Evolutionary conservation across 805 yeast species (phyloP), one percentile per base, ranked within the genome.

Genomic region (Zygoascus tannicola): DNA sequence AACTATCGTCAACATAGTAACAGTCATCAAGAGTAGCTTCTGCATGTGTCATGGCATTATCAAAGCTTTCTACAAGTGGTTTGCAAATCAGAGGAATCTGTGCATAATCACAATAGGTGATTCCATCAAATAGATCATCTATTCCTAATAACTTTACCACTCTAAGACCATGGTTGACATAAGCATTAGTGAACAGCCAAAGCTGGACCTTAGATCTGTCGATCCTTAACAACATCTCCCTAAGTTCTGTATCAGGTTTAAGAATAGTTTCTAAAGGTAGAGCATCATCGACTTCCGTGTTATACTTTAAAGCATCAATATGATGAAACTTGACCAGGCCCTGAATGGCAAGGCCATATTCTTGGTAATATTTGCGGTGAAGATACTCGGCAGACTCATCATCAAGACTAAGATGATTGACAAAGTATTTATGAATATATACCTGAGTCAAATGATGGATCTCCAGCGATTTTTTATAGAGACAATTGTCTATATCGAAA

Each of bases 111-210:
- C 98, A 92, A 63, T 68, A 90, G 1, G 97, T 86, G 52, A 92
- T 72, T 0, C 98, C 98, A 52, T 90, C 97, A 59, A 92, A 88
- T 44, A 86, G 59, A 59, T 88, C 96, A n/a, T 90, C 97, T 22
- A 90, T 61, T 1, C 96, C 97, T 40, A 90, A 67, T 39, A 90
- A 68, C 35, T 78, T 72, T 16, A 87, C 71, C 23, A 86, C 94
- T 40, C 97, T 71, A 37, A 79, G 55, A 0, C 90, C 98, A 63
- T 90, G 98, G 56, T 78, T 86, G 58, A 81, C 80, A 66, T 90
- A 90, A 1, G 98, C 97, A 60, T 90, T 90, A 3, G 98, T 90
- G 56, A 86, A 83, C 36, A 92, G 71, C 98, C 98, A 90, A 50
- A 90, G 66, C 54, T 79, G 81, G 45, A 81, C 77, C 50, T 77